Conservation (phyloP, 2,329 filamentous ascomycete species). For the Paramyrothecium roridum region DNA sequence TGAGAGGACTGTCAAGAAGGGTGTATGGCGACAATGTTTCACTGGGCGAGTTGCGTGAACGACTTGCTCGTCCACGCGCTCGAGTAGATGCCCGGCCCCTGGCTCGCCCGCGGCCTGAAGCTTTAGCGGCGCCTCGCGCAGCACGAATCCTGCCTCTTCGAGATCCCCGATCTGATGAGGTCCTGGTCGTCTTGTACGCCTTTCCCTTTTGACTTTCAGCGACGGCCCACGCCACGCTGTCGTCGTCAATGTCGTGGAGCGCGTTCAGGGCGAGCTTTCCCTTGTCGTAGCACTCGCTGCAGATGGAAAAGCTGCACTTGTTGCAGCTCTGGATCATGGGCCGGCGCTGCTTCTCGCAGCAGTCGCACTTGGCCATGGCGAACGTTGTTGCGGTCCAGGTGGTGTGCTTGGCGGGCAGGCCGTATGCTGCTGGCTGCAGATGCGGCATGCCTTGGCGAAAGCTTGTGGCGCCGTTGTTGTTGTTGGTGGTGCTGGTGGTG, state of each 20-base stretch:
- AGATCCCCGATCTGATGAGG: not conserved
- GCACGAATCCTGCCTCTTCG: no score
- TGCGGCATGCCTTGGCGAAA: not conserved
- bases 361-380: slow-evolving; percentile 22
- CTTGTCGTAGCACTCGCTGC: slow-evolving; percentile 11
- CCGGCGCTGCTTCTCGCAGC: slow-evolving; percentile 16
- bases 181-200: not conserved
- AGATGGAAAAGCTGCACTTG: slow-evolving; percentile 19
- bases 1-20: no score
- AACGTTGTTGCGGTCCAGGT: slow-evolving; percentile 15
- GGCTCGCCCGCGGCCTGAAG: no score
- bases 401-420: slow-evolving; percentile 6
- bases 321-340: slow-evolving; percentile 18
- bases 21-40: no score
- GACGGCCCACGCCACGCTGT: not conserved
- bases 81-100: no score
- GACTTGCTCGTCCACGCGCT: no score
- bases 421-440: slow-evolving; percentile 4
- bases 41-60: no score
- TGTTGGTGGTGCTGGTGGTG: no score
- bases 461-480: no score
- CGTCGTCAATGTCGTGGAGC: slow-evolving; percentile 13
- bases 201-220: not conserved
- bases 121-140: no score
- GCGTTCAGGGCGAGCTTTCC: slow-evolving; percentile 10